Base-by-base conservation (phyloP, 2,329 filamentous ascomycete genomes). In the Dactylellina sp. region DNA sequence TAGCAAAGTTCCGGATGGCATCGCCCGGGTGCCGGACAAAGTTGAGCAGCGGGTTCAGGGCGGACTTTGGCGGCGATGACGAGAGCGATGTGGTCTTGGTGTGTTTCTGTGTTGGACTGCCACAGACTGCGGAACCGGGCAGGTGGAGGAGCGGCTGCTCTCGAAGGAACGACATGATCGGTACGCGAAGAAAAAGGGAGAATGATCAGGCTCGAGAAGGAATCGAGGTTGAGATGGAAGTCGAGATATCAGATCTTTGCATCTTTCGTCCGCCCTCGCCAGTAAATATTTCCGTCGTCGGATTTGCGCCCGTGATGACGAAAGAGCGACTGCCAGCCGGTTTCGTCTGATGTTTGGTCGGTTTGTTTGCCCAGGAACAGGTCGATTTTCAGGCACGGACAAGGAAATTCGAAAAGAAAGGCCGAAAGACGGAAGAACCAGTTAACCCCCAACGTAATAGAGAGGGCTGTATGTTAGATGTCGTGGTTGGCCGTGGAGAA, bases 271-370 rank as follows among this genome's bases (percentile, higher is more conserved):
- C 11, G 44, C 16, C 35, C 50, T 39, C 49, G 42, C 42, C 40
- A 40, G 49, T 14, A 39, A 25, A 22, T 16, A 20, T 44, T 44
- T 40, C 16, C 6, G 16, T n/a, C 37, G 25, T 35, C 42, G 14
- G 42, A 2, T 16, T 16, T 9, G 9, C 7, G 42, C 2, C 12
- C 7, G 20, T 22, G 42, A 46, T 46, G 42, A 46, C 42, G 42
- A 22, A 46, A 46, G 42, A 22, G 37, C 5, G 37, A 35, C 32
- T n/a, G n/a, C 9, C 28, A 9, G 22, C 37, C 24, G 52, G 63
- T 46, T 70, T 70, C 64, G 64, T 70, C 64, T 47, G 64, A 70
- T 70, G 64, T 70, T 61, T n/a, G n/a, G n/a, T 39, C 28, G 42
- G 62, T 56, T 44, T 57, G 53, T 20, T 18, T 42, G 18, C 37